A percentile compares a stretch with the other conserved stretches of the same genome.
Evolutionary conservation across 2,329 filamentous ascomycete genomes (phyloP).

Genomic region (Colletotrichum trifolii): DNA sequence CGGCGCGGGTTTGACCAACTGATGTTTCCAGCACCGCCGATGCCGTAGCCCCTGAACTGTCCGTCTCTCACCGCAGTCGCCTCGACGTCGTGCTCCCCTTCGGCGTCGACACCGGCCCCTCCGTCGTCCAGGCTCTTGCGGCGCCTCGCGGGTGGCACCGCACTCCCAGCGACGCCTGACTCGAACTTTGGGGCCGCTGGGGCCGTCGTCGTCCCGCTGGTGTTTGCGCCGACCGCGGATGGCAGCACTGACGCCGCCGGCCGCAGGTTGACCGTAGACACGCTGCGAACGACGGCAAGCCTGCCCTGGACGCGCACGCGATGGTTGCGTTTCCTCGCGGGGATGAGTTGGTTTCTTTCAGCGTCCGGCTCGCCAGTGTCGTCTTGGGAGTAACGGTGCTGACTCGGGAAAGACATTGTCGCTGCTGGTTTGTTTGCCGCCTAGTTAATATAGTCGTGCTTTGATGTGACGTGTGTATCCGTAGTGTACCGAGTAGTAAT

Average conservation of each 20-base stretch:
- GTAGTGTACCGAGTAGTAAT: no score
- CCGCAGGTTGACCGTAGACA: slow-evolving; percentile 45
- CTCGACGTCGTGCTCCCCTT: slow-evolving; percentile 41
- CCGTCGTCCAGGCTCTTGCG: slow-evolving; percentile 39
- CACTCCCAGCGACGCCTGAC: slow-evolving; percentile 37
- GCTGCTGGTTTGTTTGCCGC: not conserved
- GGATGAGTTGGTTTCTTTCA: slow-evolving; percentile 46
- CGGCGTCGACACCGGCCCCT: slow-evolving; percentile 21
- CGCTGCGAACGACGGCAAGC: slow-evolving; percentile 48
- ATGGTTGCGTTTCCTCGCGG: slow-evolving; percentile 43
- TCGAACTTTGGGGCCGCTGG: slow-evolving; percentile 34
- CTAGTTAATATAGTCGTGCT: not conserved
- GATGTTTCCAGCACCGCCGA: slow-evolving; percentile 53
- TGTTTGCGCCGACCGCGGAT: slow-evolving; percentile 11
- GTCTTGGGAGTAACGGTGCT: slow-evolving; percentile 29
- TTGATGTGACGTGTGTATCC: not conserved
- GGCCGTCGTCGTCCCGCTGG: slow-evolving; percentile 12
- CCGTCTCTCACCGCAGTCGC: slow-evolving; percentile 44
- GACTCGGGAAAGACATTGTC: slow-evolving; percentile 21
- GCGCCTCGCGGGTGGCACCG: slow-evolving; percentile 20
- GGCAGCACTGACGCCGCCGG: slow-evolving; percentile 20
- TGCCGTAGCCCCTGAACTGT: slow-evolving; percentile 51
- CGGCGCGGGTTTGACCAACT: slow-evolving; percentile 42
- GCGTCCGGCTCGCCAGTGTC: slow-evolving; percentile 42
- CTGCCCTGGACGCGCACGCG: slow-evolving; percentile 52